Conservation (phyloP, 2,329 filamentous ascomycete genomes). For the Bipolaris sorokiniana region DNA sequence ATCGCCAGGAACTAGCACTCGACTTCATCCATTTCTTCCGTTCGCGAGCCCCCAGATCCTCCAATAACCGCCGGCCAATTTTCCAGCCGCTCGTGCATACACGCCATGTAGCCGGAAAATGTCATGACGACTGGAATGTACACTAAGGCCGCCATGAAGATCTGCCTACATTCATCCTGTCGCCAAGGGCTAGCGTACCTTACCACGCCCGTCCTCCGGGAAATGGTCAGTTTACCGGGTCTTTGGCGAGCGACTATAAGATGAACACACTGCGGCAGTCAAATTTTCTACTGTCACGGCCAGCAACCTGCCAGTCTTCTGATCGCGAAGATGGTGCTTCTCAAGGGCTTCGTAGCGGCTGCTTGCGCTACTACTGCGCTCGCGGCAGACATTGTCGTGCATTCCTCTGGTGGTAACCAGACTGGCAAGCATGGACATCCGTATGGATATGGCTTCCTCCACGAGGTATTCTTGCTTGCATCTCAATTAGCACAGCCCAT, state of each 20-base stretch:
- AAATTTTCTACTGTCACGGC: background rate
- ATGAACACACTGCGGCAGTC: background rate
- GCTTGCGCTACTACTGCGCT: conserved; percentile 28
- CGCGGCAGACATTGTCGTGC: conserved; percentile 36
- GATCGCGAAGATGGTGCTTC: conserved; percentile 27
- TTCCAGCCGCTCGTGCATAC: conserved; percentile 4
- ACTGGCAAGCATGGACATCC: conserved; percentile 39
- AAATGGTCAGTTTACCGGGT: conserved; percentile 2
- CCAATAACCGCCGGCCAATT: conserved; percentile 25
- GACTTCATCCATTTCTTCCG: conserved; percentile 29
- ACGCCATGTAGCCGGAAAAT: conserved; percentile 10
- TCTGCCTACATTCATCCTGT: conserved; percentile 10
- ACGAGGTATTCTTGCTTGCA: conserved; percentile 27
- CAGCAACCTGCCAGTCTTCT: conserved; percentile 20
- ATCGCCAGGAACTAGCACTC: conserved; percentile 21
- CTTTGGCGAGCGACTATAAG: conserved; percentile 9
- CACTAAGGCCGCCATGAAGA: conserved; percentile 7
- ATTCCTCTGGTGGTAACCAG: conserved; percentile 35
- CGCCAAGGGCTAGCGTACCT: conserved; percentile 17
- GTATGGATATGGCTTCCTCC: conserved; percentile 41
- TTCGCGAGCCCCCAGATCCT: conserved; percentile 25
- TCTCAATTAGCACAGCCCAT: background rate
- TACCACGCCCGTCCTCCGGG: conserved; percentile 3
- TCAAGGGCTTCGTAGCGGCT: conserved; percentile 31
- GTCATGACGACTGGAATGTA: conserved; percentile 5